These are phyloP conservation scores for Lyophyllum decastes DNA, from an alignment of 768 basidiomycete species.

Conservation along the genomic window DNA sequence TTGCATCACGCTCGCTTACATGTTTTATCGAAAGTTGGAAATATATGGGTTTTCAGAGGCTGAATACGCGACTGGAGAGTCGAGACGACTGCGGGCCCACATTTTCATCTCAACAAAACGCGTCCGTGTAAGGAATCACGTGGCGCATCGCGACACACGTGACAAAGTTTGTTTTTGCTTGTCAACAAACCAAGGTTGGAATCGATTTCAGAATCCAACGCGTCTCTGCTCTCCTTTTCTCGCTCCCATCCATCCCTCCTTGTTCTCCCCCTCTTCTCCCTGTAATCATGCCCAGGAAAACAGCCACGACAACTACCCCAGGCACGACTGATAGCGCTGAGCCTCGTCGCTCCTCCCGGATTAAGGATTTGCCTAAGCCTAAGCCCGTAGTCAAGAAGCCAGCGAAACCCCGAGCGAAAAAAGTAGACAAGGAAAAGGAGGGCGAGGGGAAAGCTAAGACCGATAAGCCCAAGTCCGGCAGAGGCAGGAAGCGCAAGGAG, in stretches of 20 bases:
- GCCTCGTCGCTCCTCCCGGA: conserved; percentile 75
- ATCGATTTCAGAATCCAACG: conserved; percentile 22
- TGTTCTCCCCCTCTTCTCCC: conserved; percentile 4
- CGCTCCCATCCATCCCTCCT: conserved; percentile 16
- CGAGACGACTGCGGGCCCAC: no score
- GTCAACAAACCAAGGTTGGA: conserved; percentile 25
- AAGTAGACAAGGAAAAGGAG: conserved; percentile 43
- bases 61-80: no score
- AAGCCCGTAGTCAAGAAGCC: conserved; percentile 57
- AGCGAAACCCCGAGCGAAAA: conserved; percentile 63
- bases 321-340: conserved; percentile 39
- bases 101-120: no score
- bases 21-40: no score
- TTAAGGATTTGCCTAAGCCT: conserved; percentile 69
- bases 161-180: conserved; percentile 20
- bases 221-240: conserved; percentile 20
- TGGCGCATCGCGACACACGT: conserved; percentile 24
- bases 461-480: conserved; percentile 55
- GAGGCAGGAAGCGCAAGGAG: conserved; percentile 46
- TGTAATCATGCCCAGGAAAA: conserved; percentile 69
- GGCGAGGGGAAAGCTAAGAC: conserved; percentile 44
- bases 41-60: no score
- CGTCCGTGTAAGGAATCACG: conserved; percentile 15
- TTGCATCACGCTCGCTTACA: no score
- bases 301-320: conserved; percentile 48